phyloP scores from a whole-genome alignment of 208 protist genomes.

The Blastocrithidia nonstop region DNA sequence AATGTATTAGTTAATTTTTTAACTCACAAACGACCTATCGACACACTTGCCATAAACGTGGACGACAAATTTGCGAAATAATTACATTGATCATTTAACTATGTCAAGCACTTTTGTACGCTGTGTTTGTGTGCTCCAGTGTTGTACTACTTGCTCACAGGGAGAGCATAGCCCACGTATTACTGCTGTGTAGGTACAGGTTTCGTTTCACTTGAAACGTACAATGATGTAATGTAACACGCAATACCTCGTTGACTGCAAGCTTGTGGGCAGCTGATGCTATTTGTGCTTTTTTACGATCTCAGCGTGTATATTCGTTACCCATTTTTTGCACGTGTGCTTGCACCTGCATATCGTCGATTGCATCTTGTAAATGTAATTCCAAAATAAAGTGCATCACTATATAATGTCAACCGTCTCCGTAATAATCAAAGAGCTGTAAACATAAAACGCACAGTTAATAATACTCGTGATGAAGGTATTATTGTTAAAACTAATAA shows the following conservation, averaged over 20 bases:
- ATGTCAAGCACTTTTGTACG: constrained; percentile 39
- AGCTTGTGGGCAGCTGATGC: constrained; percentile 43
- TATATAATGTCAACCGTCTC: too few species aligned
- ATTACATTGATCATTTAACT: constrained; percentile 49
- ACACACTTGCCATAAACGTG: constrained; percentile 60
- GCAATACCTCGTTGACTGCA: constrained; percentile 52
- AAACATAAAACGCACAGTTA: too few species aligned
- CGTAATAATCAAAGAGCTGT: too few species aligned
- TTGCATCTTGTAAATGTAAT: constrained; percentile 16
- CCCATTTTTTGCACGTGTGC: constrained; percentile 41
- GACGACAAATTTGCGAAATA: constrained; percentile 45
- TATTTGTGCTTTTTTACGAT: constrained; percentile 61
- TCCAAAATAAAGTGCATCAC: too few species aligned
- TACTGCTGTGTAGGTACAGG: constrained; percentile 46
- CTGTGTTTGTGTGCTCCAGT: constrained; percentile 24
- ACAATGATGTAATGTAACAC: constrained; percentile 41
- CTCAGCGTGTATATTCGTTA: constrained; percentile 63
- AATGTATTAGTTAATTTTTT: too few species aligned
- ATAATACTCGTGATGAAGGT: too few species aligned
- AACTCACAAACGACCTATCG: constrained; percentile 44
- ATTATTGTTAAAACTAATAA: too few species aligned
- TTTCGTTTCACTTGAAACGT: constrained; percentile 39
- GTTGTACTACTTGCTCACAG: constrained; percentile 28
- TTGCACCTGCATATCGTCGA: constrained; percentile 48
- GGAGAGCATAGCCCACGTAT: constrained; percentile 52